phyloP scores from a whole-genome alignment of 2,329 filamentous ascomycete species.

The Pseudogymnoascus sp. region DNA sequence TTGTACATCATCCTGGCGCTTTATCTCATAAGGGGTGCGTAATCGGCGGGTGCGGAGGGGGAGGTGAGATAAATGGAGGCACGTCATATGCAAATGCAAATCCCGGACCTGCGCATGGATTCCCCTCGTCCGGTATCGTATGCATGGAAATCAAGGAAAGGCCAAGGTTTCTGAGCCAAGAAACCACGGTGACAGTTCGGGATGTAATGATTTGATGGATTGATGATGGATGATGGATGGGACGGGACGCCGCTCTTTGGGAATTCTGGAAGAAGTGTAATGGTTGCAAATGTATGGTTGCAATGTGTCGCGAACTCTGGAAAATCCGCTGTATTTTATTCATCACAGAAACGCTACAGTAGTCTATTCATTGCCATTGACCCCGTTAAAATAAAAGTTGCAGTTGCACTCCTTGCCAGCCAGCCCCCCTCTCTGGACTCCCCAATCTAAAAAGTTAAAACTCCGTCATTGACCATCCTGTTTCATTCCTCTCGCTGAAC shows the following conservation, averaged over 20 bases:
- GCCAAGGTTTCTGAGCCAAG: background rate
- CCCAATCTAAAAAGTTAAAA: background rate
- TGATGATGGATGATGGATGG: background rate
- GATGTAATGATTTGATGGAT: background rate
- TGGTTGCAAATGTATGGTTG: too few relatives aligned
- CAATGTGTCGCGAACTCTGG: background rate
- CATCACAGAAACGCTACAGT: background rate
- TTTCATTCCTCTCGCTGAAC: slow-evolving; percentile 1
- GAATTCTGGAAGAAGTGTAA: too few relatives aligned
- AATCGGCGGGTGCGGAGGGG: background rate
- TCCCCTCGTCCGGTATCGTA: background rate
- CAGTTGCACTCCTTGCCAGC: slow-evolving; percentile 4
- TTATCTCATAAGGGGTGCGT: background rate
- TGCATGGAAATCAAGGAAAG: background rate
- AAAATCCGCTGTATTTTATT: background rate
- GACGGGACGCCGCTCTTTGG: background rate
- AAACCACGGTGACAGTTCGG: background rate
- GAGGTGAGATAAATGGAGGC: background rate
- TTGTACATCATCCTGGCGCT: background rate
- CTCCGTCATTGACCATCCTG: slow-evolving; percentile 5
- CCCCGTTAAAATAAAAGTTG: background rate
- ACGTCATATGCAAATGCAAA: background rate
- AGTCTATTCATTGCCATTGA: slow-evolving; percentile 1
- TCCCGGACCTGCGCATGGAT: background rate
- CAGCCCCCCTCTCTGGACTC: background rate